Conservation (phyloP, 1,284 basidiomycete genomes). For the Cystobasidiaceae sp. region DNA sequence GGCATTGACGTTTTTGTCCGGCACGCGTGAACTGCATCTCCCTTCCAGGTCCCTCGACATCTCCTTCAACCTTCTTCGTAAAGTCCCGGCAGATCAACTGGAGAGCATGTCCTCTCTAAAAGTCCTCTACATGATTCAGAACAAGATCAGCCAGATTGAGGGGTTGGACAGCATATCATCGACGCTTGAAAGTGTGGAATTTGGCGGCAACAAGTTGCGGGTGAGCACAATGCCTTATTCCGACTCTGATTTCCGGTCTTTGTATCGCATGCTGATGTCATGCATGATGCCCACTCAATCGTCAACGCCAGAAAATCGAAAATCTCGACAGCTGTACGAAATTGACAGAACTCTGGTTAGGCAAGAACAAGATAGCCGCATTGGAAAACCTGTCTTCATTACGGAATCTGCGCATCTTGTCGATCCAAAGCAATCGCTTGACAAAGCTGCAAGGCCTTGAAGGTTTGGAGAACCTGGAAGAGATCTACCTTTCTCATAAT, state of each 20-base stretch:
- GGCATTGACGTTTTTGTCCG: too few species aligned
- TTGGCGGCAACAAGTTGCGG: slow-evolving; percentile 86
- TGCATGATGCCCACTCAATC: background rate
- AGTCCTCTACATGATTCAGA: slow-evolving; percentile 85
- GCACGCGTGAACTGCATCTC: background rate
- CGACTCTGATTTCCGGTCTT: background rate
- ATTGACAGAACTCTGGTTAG: slow-evolving; percentile 89
- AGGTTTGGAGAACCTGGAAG: slow-evolving; percentile 58
- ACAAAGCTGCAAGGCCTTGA: slow-evolving; percentile 41
- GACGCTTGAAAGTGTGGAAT: slow-evolving; percentile 76
- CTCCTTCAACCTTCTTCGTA: slow-evolving; percentile 81
- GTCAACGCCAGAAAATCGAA: slow-evolving; percentile 66
- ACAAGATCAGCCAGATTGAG: slow-evolving; percentile 78
- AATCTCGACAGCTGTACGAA: slow-evolving; percentile 53
- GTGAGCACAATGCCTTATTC: slow-evolving; percentile 50
- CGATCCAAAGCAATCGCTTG: slow-evolving; percentile 47
- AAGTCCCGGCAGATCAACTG: slow-evolving; percentile 36
- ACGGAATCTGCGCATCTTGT: slow-evolving; percentile 68
- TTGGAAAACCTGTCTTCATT: slow-evolving; percentile 72
- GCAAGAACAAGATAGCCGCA: slow-evolving; percentile 90
- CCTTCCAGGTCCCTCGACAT: slow-evolving; percentile 71
- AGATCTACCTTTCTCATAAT: slow-evolving; percentile 92
- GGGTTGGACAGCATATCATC: slow-evolving; percentile 56
- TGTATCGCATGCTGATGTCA: background rate
- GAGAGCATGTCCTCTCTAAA: slow-evolving; percentile 4